Evolutionary conservation across 305 asterid species (phyloP).

Genomic region (Fraxinus sp.): DNA sequence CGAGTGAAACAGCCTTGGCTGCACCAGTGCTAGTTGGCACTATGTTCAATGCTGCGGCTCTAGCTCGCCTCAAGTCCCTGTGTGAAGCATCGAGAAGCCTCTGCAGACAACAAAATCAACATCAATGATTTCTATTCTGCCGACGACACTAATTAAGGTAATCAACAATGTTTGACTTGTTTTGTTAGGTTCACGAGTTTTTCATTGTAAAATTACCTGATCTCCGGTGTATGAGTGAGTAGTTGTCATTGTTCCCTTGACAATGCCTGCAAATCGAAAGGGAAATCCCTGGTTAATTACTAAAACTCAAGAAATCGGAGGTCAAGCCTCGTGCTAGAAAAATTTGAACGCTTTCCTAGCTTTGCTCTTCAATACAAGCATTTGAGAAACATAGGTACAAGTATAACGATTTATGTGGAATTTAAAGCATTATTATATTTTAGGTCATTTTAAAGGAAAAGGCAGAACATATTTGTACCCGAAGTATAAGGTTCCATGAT

Average conservation of each 20-base stretch:
- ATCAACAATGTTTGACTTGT: neutral
- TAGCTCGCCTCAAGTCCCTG: slow-evolving; percentile 80
- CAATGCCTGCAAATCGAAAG: slow-evolving; percentile 62
- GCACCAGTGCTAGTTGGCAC: slow-evolving; percentile 95
- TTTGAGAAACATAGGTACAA: neutral
- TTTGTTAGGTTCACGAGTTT: neutral
- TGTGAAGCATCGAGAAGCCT: slow-evolving; percentile 92
- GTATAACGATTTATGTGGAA: neutral
- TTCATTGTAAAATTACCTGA: slow-evolving; percentile 48
- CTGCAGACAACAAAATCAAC: slow-evolving; percentile 33
- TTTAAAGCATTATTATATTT: neutral
- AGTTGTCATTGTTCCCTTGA: slow-evolving; percentile 95
- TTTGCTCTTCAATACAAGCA: neutral
- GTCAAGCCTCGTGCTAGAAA: neutral
- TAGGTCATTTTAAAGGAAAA: neutral
- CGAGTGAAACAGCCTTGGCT: slow-evolving; percentile 90
- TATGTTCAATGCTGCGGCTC: slow-evolving; percentile 89
- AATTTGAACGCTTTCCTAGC: neutral
- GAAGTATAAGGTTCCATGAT: neutral
- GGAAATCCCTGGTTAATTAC: neutral
- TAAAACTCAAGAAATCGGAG: neutral
- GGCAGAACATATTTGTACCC: neutral
- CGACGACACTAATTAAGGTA: neutral
- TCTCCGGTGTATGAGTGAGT: slow-evolving; percentile 99
- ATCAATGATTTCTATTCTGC: neutral